phyloP scores from a whole-genome alignment of 148 eudicot species.

The Persicaria maculosa region DNA sequence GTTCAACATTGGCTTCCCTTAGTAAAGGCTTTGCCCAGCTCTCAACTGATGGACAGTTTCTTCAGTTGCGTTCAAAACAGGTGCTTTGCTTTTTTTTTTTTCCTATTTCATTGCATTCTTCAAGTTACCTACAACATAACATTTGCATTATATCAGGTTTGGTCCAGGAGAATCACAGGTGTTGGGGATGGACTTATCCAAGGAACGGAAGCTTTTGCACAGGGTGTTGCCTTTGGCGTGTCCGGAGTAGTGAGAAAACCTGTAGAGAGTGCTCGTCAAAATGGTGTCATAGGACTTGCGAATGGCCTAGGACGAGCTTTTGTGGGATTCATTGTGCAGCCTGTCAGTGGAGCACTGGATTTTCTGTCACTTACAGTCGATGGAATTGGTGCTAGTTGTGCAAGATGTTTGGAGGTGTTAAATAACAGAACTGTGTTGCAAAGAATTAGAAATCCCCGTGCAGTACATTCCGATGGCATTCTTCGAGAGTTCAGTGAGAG shows the following conservation, averaged over 20 bases:
- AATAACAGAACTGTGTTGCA: constrained; percentile 60
- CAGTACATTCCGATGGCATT: constrained; percentile 72
- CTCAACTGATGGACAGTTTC: constrained; percentile 98
- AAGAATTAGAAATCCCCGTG: constrained; percentile 86
- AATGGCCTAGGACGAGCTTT: constrained; percentile 94
- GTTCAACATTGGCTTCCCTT: constrained; percentile 93
- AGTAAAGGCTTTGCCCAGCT: constrained; percentile 98
- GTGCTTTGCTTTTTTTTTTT: constrained; percentile 24
- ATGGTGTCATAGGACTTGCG: constrained; percentile 93
- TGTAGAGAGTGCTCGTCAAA: constrained; percentile 89
- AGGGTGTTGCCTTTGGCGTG: constrained; percentile 97
- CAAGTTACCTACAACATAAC: not conserved
- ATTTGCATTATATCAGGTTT: constrained; percentile 39
- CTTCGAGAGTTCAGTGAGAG: constrained; percentile 78
- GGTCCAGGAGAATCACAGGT: constrained; percentile 90
- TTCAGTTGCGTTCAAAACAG: constrained; percentile 94
- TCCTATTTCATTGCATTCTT: not conserved
- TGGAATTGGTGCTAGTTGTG: constrained; percentile 97
- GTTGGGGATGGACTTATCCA: constrained; percentile 93
- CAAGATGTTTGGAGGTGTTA: constrained; percentile 84
- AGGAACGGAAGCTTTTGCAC: constrained; percentile 99
- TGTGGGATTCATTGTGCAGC: constrained; percentile 85
- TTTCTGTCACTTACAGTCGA: constrained; percentile 95
- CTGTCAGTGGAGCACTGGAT: constrained; percentile 96
- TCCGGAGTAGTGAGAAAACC: constrained; percentile 96